A percentile compares a stretch with the other conserved stretches of the same genome.
Conservation (phyloP, 495 filamentous ascomycete species). For the Talaromyces ruber region DNA sequence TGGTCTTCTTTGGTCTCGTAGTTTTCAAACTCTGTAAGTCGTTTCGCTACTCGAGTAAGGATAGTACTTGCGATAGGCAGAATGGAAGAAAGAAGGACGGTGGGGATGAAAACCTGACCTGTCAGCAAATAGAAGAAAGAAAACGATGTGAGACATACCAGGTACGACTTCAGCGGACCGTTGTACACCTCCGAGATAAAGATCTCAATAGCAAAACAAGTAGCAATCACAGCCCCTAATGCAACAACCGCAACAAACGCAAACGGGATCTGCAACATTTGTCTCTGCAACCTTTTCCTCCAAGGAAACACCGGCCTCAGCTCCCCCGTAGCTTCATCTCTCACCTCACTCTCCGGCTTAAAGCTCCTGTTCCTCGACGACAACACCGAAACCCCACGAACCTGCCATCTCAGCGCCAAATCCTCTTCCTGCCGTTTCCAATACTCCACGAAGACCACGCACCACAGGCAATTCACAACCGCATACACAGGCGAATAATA, state of each 20-base stretch:
- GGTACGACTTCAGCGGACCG: constrained; percentile 75
- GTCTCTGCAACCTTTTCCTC: constrained; percentile 64
- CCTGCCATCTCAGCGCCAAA: constrained; percentile 85
- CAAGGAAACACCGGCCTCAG: constrained; percentile 68
- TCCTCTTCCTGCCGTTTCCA: constrained; percentile 95
- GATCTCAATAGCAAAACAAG: constrained; percentile 90
- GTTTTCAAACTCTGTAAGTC: constrained; percentile 82
- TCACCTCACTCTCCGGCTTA: constrained; percentile 60
- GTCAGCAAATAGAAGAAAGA: constrained; percentile 19
- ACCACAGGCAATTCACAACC: constrained; percentile 75
- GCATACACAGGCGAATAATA: constrained; percentile 80
- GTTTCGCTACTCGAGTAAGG: constrained; percentile 67
- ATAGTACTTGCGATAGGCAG: constrained; percentile 72
- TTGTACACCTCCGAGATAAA: constrained; percentile 93
- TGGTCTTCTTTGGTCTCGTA: constrained; percentile 79
- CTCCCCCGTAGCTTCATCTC: constrained; percentile 83
- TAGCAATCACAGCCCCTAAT: constrained; percentile 73
- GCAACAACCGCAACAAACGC: constrained; percentile 59
- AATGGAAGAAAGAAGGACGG: constrained; percentile 69
- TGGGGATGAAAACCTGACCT: constrained; percentile 60
- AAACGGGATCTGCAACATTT: constrained; percentile 85
- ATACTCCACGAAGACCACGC: constrained; percentile 85
- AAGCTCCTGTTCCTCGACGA: constrained; percentile 72
- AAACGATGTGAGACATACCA: constrained; percentile 47
- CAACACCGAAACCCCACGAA: constrained; percentile 76